Base-by-base conservation (phyloP, 2,329 filamentous ascomycete genomes). In the Onygena corvina region DNA sequence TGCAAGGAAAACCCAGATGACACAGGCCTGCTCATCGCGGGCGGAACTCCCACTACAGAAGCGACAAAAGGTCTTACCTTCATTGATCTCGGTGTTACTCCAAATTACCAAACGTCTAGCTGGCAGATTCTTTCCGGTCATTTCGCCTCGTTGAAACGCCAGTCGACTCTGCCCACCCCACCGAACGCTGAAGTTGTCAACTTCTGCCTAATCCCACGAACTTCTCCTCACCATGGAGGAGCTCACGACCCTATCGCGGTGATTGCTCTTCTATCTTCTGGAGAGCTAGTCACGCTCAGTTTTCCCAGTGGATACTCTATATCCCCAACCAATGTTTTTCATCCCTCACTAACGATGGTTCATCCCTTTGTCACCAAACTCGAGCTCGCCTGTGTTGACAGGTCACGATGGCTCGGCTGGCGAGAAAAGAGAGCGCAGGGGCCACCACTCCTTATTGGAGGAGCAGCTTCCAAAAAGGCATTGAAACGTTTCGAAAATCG, bases 1-100 rank as follows among this genome's bases (percentile, higher is more conserved):
- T 90, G 86, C 50, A 95, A 95, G 63, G 76, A 82, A 52, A 94
- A 96, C 60, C 84, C 88, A 0, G 92, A 98, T 59, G 90, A 98
- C 60, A 96, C 88, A 14, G 90, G 82, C 1, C 73, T 98, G 20
- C 68, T 98, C 33, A 76, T 98, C 49, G 85, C 88, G 2, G 92
- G 92, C 25, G 92, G 92, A 3, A 77, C 83, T 53, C 72, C 77
- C 1, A 75, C 77, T 0, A 81, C 82, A 14, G 75, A 80, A 33
- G 72, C 78, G 3, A 76, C 80, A 3, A 88, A 85, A 64, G 86
- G 86, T 3, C 67, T 98, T 53, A 94, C 85, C 0, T 90, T 96
- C 56, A 74, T 96, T 50, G 92, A 98, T 57, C 73, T 98, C 50
- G 92, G 92, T 2, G 69, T 81, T 44, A 95, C 90, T 4, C 92